phyloP scores from a whole-genome alignment of 148 eudicot genomes.

The Chenopodium album region DNA sequence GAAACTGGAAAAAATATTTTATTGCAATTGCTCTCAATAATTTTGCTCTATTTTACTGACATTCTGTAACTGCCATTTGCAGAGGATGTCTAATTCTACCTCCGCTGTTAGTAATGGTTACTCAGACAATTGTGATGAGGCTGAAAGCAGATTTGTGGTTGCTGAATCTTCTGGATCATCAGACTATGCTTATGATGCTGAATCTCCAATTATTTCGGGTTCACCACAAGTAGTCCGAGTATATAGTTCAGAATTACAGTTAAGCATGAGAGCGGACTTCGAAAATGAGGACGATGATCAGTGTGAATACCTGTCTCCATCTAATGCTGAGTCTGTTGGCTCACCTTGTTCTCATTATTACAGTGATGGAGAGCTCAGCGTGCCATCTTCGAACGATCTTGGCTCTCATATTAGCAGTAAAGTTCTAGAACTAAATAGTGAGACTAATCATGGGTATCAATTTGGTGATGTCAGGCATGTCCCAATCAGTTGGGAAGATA shows the following conservation, averaged over 20 bases:
- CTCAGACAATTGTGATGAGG: slow-evolving; percentile 53
- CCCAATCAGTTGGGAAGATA: slow-evolving; percentile 34
- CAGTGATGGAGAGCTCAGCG: slow-evolving; percentile 28
- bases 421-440: slow-evolving; percentile 12
- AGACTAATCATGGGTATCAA: slow-evolving; percentile 16
- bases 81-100: slow-evolving; percentile 40
- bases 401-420: slow-evolving; percentile 28
- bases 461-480: slow-evolving; percentile 22
- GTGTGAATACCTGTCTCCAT: slow-evolving; percentile 28
- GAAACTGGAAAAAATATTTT: background rate
- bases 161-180: slow-evolving; percentile 31
- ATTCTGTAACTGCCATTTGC: slow-evolving; percentile 17
- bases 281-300: slow-evolving; percentile 28
- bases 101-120: slow-evolving; percentile 33
- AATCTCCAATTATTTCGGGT: slow-evolving; percentile 27
- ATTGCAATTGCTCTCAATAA: background rate
- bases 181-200: slow-evolving; percentile 27
- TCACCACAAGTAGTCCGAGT: slow-evolving; percentile 23
- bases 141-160: slow-evolving; percentile 39
- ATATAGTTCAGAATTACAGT: slow-evolving; percentile 8
- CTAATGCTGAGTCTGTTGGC: slow-evolving; percentile 26
- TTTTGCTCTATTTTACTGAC: background rate
- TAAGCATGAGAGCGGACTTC: slow-evolving; percentile 10
- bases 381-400: slow-evolving; percentile 24
- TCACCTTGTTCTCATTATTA: slow-evolving; percentile 37